A percentile compares a stretch with the other conserved stretches of the same genome.
These are phyloP conservation scores for Termitomyces sp. DNA, from an alignment of 768 basidiomycete genomes.

Conservation along the genomic window DNA sequence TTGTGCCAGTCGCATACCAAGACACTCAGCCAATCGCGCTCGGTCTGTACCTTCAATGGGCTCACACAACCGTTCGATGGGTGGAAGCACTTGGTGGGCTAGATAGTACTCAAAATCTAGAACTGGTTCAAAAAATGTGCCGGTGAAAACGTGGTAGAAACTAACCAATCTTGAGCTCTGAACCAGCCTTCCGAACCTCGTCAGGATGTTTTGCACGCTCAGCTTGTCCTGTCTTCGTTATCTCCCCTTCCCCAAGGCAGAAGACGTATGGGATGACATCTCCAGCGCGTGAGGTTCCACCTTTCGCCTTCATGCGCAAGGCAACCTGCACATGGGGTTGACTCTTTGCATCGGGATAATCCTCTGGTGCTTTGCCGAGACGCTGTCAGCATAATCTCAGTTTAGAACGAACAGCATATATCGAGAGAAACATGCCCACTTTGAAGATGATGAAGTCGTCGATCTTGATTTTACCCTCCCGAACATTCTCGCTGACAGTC, in stretches of 20 bases:
- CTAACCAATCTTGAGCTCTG: slow-evolving; percentile 72
- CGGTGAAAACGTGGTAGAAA: neutral
- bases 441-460: slow-evolving; percentile 97
- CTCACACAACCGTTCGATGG: slow-evolving; percentile 92
- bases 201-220: slow-evolving; percentile 93
- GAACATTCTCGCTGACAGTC: slow-evolving; percentile 72
- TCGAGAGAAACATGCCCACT: slow-evolving; percentile 38
- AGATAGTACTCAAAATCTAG: slow-evolving; percentile 92
- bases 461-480: slow-evolving; percentile 71
- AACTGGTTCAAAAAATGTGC: slow-evolving; percentile 1
- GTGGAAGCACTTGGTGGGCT: slow-evolving; percentile 87
- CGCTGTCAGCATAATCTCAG: slow-evolving; percentile 46
- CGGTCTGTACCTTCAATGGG: slow-evolving; percentile 95
- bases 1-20: slow-evolving; percentile 48
- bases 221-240: slow-evolving; percentile 74
- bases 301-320: slow-evolving; percentile 80
- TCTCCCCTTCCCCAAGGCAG: slow-evolving; percentile 71
- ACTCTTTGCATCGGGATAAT: slow-evolving; percentile 92
- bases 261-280: slow-evolving; percentile 98
- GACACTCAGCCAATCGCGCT: slow-evolving; percentile 88
- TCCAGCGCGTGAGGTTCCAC: slow-evolving; percentile 75
- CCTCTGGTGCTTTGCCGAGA: slow-evolving; percentile 93
- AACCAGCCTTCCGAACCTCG: slow-evolving; percentile 70
- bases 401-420: neutral
- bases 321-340: slow-evolving; percentile 98